phyloP scores from a whole-genome alignment of 2,329 filamentous ascomycete species.

The Lojkania enalia region DNA sequence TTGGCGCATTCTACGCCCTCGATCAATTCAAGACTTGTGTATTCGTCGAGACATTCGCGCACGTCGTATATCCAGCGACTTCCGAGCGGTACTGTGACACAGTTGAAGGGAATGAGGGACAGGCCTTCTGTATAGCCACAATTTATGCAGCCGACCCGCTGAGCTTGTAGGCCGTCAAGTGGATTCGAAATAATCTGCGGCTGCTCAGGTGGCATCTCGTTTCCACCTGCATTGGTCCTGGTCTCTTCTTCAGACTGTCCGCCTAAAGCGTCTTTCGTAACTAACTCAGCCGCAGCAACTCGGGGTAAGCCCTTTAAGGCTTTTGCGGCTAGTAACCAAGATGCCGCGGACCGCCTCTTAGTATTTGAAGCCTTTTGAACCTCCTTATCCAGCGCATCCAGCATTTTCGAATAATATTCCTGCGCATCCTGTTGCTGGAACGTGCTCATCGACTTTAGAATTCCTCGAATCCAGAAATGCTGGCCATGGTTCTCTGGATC shows the following conservation, averaged over 20 bases:
- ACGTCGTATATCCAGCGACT: conserved; percentile 66
- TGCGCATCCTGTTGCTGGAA: conserved; percentile 98
- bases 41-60: conserved; percentile 78
- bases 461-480: conserved; percentile 78
- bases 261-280: conserved; percentile 7
- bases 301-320: conserved; percentile 22
- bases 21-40: conserved; percentile 82
- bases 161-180: conserved; percentile 82
- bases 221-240: conserved; percentile 3
- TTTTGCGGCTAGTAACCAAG: conserved; percentile 36
- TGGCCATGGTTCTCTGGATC: conserved; percentile 70
- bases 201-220: conserved; percentile 5
- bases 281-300: conserved; percentile 10
- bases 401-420: conserved; percentile 90
- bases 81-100: conserved; percentile 82
- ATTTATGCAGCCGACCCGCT: conserved; percentile 81
- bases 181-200: conserved; percentile 64
- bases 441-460: conserved; percentile 89
- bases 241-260: conserved; percentile 7
- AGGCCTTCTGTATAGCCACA: conserved; percentile 89
- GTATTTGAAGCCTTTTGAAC: conserved; percentile 54
- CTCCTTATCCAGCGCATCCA: conserved; percentile 84
- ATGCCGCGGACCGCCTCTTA: conserved; percentile 44
- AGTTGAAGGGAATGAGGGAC: conserved; percentile 91
- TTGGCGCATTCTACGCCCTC: conserved; percentile 89